Evolutionary conservation across 257 asterid genomes (phyloP).

Genomic region (Gentiana dahurica): DNA sequence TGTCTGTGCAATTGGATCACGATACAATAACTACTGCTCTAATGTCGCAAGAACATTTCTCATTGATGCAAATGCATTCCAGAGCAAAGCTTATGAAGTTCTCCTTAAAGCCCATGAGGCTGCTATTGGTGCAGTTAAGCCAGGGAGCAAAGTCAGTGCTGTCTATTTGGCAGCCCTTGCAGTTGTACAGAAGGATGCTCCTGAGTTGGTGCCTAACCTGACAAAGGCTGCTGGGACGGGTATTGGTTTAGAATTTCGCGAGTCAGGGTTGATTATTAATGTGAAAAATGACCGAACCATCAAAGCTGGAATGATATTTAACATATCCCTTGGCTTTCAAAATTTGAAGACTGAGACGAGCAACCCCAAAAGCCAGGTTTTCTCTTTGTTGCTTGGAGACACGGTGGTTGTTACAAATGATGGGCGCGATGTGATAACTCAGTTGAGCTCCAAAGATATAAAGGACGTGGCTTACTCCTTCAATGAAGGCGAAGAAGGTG

Average conservation of each 20-base stretch:
- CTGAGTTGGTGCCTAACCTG: slow-evolving; percentile 46
- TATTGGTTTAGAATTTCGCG: slow-evolving; percentile 77
- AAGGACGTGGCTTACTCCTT: slow-evolving; percentile 47
- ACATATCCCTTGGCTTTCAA: slow-evolving; percentile 63
- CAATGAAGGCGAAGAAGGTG: slow-evolving; percentile 51
- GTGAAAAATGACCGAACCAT: slow-evolving; percentile 46
- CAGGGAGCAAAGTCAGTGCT: slow-evolving; percentile 36
- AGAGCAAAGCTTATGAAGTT: slow-evolving; percentile 60
- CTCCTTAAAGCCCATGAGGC: slow-evolving; percentile 68
- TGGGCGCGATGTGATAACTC: slow-evolving; percentile 40
- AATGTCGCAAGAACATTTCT: slow-evolving; percentile 61
- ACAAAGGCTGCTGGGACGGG: slow-evolving; percentile 78
- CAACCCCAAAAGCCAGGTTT: slow-evolving; percentile 47
- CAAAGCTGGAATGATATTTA: slow-evolving; percentile 67
- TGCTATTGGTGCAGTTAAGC: slow-evolving; percentile 47
- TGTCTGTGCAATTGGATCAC: slow-evolving; percentile 63
- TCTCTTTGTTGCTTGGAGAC: slow-evolving; percentile 60
- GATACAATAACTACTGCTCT: slow-evolving; percentile 68
- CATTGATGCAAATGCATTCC: slow-evolving; percentile 40
- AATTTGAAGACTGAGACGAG: slow-evolving; percentile 34
- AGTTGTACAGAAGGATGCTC: slow-evolving; percentile 55
- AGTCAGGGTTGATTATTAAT: slow-evolving; percentile 57
- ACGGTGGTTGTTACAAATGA: slow-evolving; percentile 39
- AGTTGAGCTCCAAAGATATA: slow-evolving; percentile 34
- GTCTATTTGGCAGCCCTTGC: slow-evolving; percentile 47